These are phyloP conservation scores for Arthrocladium fulminans DNA, from an alignment of 2,329 filamentous ascomycete species.

Conservation along the genomic window DNA sequence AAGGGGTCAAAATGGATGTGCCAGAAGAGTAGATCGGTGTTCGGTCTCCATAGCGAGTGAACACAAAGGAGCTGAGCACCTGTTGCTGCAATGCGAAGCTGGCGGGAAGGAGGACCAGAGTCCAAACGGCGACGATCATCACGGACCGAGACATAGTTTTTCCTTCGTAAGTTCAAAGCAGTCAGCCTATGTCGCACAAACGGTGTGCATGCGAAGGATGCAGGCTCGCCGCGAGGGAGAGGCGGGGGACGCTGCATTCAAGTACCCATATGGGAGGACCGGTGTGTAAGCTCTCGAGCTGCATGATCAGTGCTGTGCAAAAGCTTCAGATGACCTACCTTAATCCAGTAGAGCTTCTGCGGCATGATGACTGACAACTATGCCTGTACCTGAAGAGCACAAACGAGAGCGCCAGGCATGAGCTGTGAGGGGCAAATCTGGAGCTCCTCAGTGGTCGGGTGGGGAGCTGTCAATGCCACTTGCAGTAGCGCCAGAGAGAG, in stretches of 20 bases:
- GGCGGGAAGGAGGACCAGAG: slow-evolving; percentile 13
- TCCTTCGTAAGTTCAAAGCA: background rate
- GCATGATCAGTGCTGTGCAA: slow-evolving; percentile 1
- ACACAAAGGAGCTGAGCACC: slow-evolving; percentile 44
- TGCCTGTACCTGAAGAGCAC: background rate
- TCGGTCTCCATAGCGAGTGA: slow-evolving; percentile 47
- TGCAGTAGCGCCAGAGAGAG: background rate
- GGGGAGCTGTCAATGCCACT: background rate
- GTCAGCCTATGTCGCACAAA: background rate
- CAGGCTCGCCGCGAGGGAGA: background rate
- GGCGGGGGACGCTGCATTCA: background rate
- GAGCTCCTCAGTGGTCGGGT: background rate
- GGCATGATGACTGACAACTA: background rate
- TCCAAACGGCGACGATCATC: background rate
- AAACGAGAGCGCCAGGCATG: background rate
- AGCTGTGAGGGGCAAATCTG: background rate
- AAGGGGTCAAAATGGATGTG: slow-evolving; percentile 39
- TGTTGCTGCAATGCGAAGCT: slow-evolving; percentile 27
- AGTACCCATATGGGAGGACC: background rate
- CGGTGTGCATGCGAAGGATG: background rate
- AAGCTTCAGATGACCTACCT: slow-evolving; percentile 10
- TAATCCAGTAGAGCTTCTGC: slow-evolving; percentile 3
- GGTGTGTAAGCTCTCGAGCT: background rate
- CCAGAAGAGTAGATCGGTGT: slow-evolving; percentile 36
- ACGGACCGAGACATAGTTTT: slow-evolving; percentile 3